Base-by-base conservation (phyloP, 495 filamentous ascomycete genomes). In the Xylaria palmicola region DNA sequence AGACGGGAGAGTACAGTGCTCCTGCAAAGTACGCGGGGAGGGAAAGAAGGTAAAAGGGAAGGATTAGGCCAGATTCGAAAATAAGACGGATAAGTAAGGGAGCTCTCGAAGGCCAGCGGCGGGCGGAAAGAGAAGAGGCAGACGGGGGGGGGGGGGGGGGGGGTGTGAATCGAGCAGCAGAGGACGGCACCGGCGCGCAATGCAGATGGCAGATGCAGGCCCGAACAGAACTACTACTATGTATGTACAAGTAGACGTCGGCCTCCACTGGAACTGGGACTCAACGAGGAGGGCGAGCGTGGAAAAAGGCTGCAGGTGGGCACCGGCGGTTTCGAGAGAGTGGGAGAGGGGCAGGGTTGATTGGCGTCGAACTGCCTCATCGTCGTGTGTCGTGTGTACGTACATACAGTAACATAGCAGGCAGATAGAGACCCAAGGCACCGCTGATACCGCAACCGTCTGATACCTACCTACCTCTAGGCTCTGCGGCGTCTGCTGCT, bases 281-380 rank as follows among this genome's bases (percentile, higher is more conserved):
- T n/a, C n/a, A n/a, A n/a, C n/a, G n/a, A n/a, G n/a, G n/a, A n/a
- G n/a, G n/a, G n/a, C n/a, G n/a, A n/a, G n/a, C n/a, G n/a, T n/a
- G 65, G 48, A 54, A 69, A 63, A 60, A 60, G 58, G 55, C 48
- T 60, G 58, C 50, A 62, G 65, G 43, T 63, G 64, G 40, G 48
- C 40, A 59, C 54, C 56, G 52, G 65, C 62, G 61, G 65, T 53
- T 62, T 65, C 61, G 67, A 62, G 62, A 68, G 66, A 62, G 63
- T 54, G 61, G 62, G 63, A 65, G 68, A 68, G 66, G 68, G 66
- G 63, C 64, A 68, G 48, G 45, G 59, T 65, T 59, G 44, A 54
- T 66, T 71, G 65, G 66, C 34, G 65, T 55, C 62, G 57, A 67
- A 62, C 34, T 20, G 41, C 41, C 41, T 44, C 17, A 19, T 44